Evolutionary conservation across 306 rosid species (phyloP).

Genomic region (Gleditsia sinensis): DNA sequence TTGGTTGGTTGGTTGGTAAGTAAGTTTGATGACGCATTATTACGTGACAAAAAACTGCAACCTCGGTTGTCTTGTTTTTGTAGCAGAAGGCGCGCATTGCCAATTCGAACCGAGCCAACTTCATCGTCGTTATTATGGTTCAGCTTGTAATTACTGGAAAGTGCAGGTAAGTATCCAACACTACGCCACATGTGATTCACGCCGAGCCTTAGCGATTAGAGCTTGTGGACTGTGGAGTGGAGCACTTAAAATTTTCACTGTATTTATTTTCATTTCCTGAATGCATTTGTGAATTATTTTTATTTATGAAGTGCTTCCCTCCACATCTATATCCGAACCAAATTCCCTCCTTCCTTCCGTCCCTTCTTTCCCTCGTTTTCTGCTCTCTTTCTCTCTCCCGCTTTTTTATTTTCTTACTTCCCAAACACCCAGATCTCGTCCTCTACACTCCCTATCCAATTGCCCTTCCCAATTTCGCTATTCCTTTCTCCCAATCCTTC

Average conservation of each 20-base stretch:
- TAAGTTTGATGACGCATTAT: no score
- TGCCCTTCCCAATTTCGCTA: constrained; percentile 22
- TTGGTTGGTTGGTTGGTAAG: no score
- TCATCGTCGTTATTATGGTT: no score
- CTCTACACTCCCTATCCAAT: neutral
- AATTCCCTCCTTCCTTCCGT: constrained; percentile 76
- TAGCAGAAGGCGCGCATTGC: neutral
- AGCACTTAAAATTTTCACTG: no score
- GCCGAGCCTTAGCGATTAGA: constrained; percentile 17
- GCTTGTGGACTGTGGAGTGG: neutral
- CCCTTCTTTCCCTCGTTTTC: constrained; percentile 74
- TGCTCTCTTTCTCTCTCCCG: constrained; percentile 64
- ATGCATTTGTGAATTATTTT: neutral
- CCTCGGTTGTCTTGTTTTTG: neutral
- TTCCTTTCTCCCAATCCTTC: constrained; percentile 2
- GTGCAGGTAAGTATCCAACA: neutral
- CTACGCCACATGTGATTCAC: constrained; percentile 12
- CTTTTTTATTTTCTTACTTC: constrained; percentile 54
- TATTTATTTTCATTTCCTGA: no score
- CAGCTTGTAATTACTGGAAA: no score
- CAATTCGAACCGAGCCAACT: neutral
- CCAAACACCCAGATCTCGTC: constrained; percentile 63
- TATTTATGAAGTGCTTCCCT: constrained; percentile 65
- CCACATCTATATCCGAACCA: constrained; percentile 94
- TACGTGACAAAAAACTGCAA: neutral